phyloP scores from a whole-genome alignment of 768 basidiomycete genomes.

The Psilocybe sp. region DNA sequence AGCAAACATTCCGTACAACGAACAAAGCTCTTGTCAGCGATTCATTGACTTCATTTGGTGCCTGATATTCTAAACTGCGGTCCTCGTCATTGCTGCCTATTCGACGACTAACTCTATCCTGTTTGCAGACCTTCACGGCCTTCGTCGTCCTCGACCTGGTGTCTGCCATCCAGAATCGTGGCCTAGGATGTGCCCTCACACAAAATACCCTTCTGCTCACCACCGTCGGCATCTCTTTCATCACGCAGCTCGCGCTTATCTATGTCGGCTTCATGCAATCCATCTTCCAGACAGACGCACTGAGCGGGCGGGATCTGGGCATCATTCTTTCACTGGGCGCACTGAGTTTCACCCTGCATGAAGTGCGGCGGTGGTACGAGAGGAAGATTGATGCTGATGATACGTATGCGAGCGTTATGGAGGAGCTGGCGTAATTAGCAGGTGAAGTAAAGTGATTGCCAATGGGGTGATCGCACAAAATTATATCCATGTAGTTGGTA shows the following conservation, averaged over 20 bases:
- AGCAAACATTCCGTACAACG: no score
- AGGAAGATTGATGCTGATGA: conserved; percentile 53
- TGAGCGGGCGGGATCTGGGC: conserved; percentile 63
- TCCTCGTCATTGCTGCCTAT: no score
- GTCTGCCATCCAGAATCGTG: conserved; percentile 92
- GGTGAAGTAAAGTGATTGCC: not conserved
- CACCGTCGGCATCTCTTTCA: conserved; percentile 83
- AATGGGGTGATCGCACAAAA: not conserved
- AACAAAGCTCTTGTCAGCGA: no score
- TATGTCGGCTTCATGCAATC: conserved; percentile 90
- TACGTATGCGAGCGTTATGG: conserved; percentile 48
- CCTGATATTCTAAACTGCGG: no score
- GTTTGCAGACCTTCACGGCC: conserved; percentile 83
- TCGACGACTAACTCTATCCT: no score
- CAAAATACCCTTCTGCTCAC: conserved; percentile 88
- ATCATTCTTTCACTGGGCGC: conserved; percentile 68
- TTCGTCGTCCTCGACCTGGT: conserved; percentile 98
- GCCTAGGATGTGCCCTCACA: conserved; percentile 77
- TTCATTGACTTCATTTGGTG: no score
- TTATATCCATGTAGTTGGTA: no score
- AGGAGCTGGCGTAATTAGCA: conserved; percentile 53
- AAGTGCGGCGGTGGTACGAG: conserved; percentile 77
- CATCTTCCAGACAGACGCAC: conserved; percentile 90
- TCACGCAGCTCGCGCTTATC: conserved; percentile 81
- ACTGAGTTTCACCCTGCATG: conserved; percentile 69